Percentiles rank a stretch among this genome's conserved stretches.
phyloP scores from a whole-genome alignment of 257 asterid species.

The Ocimum tenuiflorum region DNA sequence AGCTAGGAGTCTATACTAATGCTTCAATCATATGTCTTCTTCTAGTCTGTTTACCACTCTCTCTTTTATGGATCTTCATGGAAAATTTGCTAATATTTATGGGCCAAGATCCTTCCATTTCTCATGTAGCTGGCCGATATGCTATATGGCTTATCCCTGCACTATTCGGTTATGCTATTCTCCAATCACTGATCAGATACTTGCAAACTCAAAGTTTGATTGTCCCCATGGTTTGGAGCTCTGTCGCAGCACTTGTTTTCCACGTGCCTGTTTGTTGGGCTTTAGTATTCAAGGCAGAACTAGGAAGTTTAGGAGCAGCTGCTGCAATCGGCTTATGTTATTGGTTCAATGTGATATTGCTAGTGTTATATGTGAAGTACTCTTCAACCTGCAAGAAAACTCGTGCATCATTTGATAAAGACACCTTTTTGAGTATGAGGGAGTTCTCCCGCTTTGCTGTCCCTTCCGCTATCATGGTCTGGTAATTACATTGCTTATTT shows the following conservation, averaged over 20 bases:
- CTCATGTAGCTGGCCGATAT: constrained; percentile 41
- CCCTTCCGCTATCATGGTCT: constrained; percentile 27
- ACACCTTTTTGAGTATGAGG: background rate
- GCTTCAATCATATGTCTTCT: constrained; percentile 33
- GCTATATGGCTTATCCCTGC: constrained; percentile 39
- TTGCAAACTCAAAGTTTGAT: constrained; percentile 44
- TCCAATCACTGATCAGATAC: constrained; percentile 36
- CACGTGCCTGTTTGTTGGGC: constrained; percentile 22
- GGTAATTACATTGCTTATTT: constrained; percentile 4
- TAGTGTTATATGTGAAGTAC: constrained; percentile 16
- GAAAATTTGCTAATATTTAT: constrained; percentile 29
- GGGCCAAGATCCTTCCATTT: constrained; percentile 48
- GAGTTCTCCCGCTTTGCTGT: constrained; percentile 13
- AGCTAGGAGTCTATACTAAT: constrained; percentile 38
- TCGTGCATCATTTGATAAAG: constrained; percentile 10
- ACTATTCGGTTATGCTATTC: constrained; percentile 43
- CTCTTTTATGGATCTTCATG: constrained; percentile 33
- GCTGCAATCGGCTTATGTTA: constrained; percentile 16
- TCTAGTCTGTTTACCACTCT: constrained; percentile 38
- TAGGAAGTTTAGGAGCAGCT: constrained; percentile 24
- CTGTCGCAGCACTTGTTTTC: constrained; percentile 12
- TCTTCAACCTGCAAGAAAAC: constrained; percentile 16
- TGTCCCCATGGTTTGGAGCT: constrained; percentile 31
- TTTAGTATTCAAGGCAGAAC: constrained; percentile 14
- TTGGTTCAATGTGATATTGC: constrained; percentile 22